phyloP scores from a whole-genome alignment of 2,329 filamentous ascomycete genomes.

The Chaetomium olivaceum region DNA sequence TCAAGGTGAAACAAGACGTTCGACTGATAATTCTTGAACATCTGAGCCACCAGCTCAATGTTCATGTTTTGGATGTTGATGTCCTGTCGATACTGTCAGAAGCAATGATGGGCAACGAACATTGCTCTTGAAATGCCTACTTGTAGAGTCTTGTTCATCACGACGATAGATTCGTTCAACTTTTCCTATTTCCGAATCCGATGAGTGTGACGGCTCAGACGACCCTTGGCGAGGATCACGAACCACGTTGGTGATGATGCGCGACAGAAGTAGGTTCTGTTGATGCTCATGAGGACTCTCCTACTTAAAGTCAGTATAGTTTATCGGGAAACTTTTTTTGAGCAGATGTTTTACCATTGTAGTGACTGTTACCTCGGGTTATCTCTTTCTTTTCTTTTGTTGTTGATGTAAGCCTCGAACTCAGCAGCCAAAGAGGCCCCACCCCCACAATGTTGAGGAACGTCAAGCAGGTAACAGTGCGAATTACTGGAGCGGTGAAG shows the following conservation, averaged over 20 bases:
- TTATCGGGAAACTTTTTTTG: too few species aligned
- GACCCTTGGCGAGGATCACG: conserved; percentile 39
- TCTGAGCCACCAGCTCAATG: conserved; percentile 93
- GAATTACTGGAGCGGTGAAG: conserved; percentile 37
- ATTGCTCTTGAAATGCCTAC: conserved; percentile 46
- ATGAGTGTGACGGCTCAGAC: not conserved
- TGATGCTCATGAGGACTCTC: conserved; percentile 98
- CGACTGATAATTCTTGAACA: conserved; percentile 99
- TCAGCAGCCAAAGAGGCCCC: conserved; percentile 1
- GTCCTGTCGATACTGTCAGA: conserved; percentile 57
- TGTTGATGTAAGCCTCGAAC: not conserved
- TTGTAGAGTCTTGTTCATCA: conserved; percentile 90
- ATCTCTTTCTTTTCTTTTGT: not conserved
- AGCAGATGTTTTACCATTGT: conserved; percentile 19
- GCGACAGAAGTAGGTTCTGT: conserved; percentile 87
- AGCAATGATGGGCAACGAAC: too few species aligned
- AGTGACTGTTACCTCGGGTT: not conserved
- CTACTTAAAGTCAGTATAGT: conserved; percentile 46
- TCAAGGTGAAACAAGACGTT: conserved; percentile 97
- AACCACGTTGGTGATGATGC: conserved; percentile 97
- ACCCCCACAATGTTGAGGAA: conserved; percentile 8
- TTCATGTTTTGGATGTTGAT: conserved; percentile 99
- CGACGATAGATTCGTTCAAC: conserved; percentile 88
- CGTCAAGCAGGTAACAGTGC: conserved; percentile 18
- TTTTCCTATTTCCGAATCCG: conserved; percentile 68